Conservation (phyloP, 139 green algal genomes). For the Edaphochlamys debaryana region DNA sequence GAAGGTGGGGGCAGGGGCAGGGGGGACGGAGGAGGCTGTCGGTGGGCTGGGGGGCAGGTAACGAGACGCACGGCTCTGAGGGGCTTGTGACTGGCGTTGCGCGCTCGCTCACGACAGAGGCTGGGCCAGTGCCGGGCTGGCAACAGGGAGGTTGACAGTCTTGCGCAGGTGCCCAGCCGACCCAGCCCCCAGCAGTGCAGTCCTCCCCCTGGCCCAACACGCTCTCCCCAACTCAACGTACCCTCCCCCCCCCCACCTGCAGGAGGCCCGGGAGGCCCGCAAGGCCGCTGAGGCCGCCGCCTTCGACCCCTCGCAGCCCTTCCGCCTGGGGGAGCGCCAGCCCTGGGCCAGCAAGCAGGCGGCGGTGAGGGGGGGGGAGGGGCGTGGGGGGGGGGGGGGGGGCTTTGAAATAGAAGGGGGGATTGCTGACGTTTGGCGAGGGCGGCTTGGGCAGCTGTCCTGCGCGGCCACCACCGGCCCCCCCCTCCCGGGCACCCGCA, state of each 20-base stretch:
- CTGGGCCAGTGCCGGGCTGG: too few relatives aligned
- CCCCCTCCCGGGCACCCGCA: too few relatives aligned
- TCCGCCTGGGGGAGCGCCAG: constrained; percentile 64
- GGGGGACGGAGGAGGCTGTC: neutral
- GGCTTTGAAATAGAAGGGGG: neutral
- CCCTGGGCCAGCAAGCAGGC: constrained; percentile 86
- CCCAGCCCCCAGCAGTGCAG: neutral
- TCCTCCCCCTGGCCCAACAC: too few relatives aligned
- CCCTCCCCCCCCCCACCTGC: too few relatives aligned
- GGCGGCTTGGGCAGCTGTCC: too few relatives aligned
- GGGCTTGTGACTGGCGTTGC: neutral
- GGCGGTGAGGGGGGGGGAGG: constrained; percentile 21
- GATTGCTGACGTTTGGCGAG: neutral
- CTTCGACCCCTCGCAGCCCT: constrained; percentile 61
- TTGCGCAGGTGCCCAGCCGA: neutral
- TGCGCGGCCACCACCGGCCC: too few relatives aligned
- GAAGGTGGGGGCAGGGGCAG: constrained; percentile 28
- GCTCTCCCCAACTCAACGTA: too few relatives aligned
- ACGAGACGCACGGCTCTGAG: neutral
- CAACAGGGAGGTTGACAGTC: too few relatives aligned
- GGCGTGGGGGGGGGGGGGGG: neutral
- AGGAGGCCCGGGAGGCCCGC: too few relatives aligned
- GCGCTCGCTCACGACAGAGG: too few relatives aligned
- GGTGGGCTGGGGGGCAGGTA: neutral
- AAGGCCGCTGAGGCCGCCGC: too few relatives aligned